A percentile compares a stretch with the other conserved stretches of the same genome.
These are phyloP conservation scores for Cornus suecica DNA, from an alignment of 148 eudicot genomes.

Conservation along the genomic window DNA sequence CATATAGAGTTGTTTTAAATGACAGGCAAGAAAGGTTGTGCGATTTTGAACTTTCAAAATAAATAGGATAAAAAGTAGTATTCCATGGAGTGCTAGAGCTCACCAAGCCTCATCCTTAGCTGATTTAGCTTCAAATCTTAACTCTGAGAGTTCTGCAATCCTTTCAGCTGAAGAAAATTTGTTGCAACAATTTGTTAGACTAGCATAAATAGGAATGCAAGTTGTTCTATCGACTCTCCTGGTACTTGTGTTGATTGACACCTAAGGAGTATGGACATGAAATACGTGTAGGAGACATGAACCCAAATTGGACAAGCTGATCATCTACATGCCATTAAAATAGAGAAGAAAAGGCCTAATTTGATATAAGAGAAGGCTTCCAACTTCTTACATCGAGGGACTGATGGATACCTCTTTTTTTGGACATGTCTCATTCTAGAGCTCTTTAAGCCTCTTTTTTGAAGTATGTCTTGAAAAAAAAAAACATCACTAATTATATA, in stretches of 20 bases:
- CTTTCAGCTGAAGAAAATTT: conserved; percentile 48
- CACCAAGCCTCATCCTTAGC: conserved; percentile 80
- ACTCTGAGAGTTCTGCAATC: conserved; percentile 51
- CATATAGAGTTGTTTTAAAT: background rate
- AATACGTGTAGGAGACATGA: background rate
- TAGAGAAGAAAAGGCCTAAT: background rate
- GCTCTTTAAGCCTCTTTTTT: too few relatives aligned
- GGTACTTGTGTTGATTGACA: background rate
- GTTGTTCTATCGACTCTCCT: too few relatives aligned
- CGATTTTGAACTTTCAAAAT: too few relatives aligned
- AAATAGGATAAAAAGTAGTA: too few relatives aligned
- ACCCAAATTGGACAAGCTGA: background rate
- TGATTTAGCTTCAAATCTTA: conserved; percentile 84
- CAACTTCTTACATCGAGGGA: too few relatives aligned
- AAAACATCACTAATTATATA: too few relatives aligned
- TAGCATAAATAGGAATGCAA: too few relatives aligned
- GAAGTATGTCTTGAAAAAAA: too few relatives aligned
- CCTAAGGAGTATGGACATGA: background rate
- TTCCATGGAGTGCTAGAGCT: conserved; percentile 14
- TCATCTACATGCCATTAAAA: background rate
- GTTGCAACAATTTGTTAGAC: background rate
- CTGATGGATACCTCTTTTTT: too few relatives aligned
- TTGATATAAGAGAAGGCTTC: too few relatives aligned
- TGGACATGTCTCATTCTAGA: too few relatives aligned
- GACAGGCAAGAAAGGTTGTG: background rate